A percentile compares a stretch with the other conserved stretches of the same genome.
These are phyloP conservation scores for Candida glucosophila DNA, from an alignment of 1,139 yeast genomes.

Conservation along the genomic window DNA sequence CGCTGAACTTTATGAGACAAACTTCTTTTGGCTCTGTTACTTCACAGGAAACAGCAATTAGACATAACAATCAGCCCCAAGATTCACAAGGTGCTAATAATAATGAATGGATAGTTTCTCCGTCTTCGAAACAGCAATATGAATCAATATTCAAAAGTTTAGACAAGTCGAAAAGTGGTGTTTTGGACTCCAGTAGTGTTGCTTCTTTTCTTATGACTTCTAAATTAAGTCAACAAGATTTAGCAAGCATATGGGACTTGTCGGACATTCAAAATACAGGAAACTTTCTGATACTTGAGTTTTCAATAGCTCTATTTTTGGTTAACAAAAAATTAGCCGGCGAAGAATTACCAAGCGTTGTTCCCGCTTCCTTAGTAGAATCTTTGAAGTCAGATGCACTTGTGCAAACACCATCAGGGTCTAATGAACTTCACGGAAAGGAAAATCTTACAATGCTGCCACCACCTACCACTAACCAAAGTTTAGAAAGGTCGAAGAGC, in stretches of 20 bases:
- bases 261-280: conserved; percentile 89
- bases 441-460: not conserved
- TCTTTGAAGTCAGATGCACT: conserved; percentile 15
- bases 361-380: conserved; percentile 45
- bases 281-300: conserved; percentile 69
- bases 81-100: conserved; percentile 5
- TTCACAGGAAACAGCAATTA: conserved; percentile 40
- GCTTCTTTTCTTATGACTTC: conserved; percentile 88
- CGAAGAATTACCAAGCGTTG: conserved; percentile 60
- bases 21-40: conserved; percentile 38
- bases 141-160: conserved; percentile 70
- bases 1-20: conserved; percentile 25
- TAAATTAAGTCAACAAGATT: conserved; percentile 70
- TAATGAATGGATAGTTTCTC: conserved; percentile 59
- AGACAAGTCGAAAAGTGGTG: conserved; percentile 58
- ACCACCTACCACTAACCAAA: conserved; percentile 16
- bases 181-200: conserved; percentile 68
- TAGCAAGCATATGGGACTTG: conserved; percentile 92
- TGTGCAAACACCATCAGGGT: no score
- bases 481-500: no score
- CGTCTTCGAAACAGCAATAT: conserved; percentile 67
- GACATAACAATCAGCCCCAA: conserved; percentile 17
- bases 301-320: conserved; percentile 87
- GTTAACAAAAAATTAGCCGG: conserved; percentile 83
- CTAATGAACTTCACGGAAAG: no score